These are phyloP conservation scores for Scenedesmus sp. DNA, from an alignment of 163 green algal genomes.

Conservation along the genomic window DNA sequence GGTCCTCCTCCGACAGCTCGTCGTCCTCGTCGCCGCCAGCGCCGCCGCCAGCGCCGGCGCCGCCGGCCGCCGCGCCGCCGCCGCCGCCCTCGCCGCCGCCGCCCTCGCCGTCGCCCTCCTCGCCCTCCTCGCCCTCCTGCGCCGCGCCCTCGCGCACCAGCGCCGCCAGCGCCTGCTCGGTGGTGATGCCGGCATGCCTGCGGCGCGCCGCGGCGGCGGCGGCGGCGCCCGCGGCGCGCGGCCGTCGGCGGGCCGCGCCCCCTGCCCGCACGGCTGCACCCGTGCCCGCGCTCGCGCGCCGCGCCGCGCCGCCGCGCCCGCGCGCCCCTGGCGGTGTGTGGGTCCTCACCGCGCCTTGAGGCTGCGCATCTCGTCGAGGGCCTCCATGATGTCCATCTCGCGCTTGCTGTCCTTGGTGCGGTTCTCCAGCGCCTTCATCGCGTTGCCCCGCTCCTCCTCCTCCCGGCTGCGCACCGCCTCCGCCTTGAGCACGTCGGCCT, in stretches of 20 bases:
- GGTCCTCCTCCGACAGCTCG: slow-evolving; percentile 59
- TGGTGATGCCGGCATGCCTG: slow-evolving; percentile 63
- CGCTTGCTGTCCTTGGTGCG: slow-evolving; percentile 90
- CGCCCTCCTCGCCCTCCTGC: neutral
- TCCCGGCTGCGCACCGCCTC: slow-evolving; percentile 68
- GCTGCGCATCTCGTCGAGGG: slow-evolving; percentile 94
- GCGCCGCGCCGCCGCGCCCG: no score
- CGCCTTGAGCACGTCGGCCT: slow-evolving; percentile 45
- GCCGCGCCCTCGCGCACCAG: slow-evolving; percentile 57
- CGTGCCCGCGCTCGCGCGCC: no score
- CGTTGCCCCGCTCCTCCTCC: slow-evolving; percentile 92
- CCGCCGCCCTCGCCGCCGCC: neutral
- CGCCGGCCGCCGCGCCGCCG: slow-evolving; percentile 5
- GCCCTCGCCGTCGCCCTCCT: neutral
- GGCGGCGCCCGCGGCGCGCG: no score
- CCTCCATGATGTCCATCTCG: slow-evolving; percentile 98
- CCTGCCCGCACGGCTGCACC: no score
- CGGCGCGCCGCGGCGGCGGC: neutral
- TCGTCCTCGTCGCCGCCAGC: slow-evolving; percentile 24
- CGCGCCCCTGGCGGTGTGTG: no score
- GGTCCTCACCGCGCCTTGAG: slow-evolving; percentile 59
- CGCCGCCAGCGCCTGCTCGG: slow-evolving; percentile 77
- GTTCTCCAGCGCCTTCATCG: slow-evolving; percentile 96
- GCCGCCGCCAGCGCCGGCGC: neutral
- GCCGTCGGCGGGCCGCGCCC: neutral